phyloP scores from a whole-genome alignment of 352 stramenopile species.

The Globisporangium spinosum region DNA sequence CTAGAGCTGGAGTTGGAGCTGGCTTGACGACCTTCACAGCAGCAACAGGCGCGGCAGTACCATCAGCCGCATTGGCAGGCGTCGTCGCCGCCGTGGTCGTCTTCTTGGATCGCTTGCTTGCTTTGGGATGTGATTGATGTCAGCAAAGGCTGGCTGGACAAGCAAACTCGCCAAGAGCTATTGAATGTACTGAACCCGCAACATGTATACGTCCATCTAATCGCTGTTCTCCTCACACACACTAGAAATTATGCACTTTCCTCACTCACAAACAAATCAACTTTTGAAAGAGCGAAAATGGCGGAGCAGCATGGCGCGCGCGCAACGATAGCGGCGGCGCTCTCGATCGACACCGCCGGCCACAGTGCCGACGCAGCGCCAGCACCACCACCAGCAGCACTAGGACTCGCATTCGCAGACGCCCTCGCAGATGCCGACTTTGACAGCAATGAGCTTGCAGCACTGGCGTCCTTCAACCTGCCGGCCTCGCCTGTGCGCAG shows the following conservation, averaged over 20 bases:
- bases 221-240: not conserved
- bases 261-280: not conserved
- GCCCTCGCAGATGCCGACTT: not conserved
- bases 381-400: no score
- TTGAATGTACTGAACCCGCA: conserved; percentile 7
- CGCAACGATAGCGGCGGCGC: not conserved
- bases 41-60: not conserved
- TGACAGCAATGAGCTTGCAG: conserved; percentile 12
- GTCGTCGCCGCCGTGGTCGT: conserved; percentile 18
- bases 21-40: conserved; percentile 14
- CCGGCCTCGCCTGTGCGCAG: conserved; percentile 58
- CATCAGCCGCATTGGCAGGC: not conserved
- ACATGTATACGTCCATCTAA: conserved; percentile 17
- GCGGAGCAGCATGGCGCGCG: not conserved
- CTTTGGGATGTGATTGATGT: not conserved
- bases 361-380: not conserved
- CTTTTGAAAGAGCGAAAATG: conserved; percentile 2
- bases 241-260: no score
- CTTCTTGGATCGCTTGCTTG: conserved; percentile 15
- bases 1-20: conserved; percentile 11
- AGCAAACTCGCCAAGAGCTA: not conserved
- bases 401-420: not conserved
- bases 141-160: conserved; percentile 39
- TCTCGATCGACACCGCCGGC: conserved; percentile 3
- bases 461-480: conserved; percentile 59